phyloP scores from a whole-genome alignment of 306 rosid genomes.

The Chamaecrista fasciculata region DNA sequence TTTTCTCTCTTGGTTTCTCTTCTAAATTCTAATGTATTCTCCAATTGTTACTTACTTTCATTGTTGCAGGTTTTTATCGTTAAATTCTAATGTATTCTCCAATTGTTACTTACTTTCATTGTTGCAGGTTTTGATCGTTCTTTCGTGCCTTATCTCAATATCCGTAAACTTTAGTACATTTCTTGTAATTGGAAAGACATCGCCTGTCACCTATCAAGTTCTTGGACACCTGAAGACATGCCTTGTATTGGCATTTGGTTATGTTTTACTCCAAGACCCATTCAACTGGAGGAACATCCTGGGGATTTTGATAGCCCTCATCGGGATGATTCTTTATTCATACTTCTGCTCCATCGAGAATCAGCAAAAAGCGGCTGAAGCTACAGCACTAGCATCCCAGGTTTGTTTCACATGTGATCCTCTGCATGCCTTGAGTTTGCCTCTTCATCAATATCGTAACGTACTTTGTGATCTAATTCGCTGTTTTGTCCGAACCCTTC shows the following conservation, averaged over 20 bases:
- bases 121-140: conserved; percentile 71
- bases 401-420: conserved; percentile 33
- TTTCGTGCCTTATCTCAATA: conserved; percentile 89
- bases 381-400: conserved; percentile 57
- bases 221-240: conserved; percentile 98
- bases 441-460: conserved; percentile 9
- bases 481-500: conserved; percentile 24
- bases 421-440: not conserved
- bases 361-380: conserved; percentile 71
- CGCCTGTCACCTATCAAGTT: conserved; percentile 96
- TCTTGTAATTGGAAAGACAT: conserved; percentile 93
- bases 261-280: conserved; percentile 80
- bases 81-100: conserved; percentile 7
- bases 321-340: conserved; percentile 89
- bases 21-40: too few species aligned
- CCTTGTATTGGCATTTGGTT: conserved; percentile 88
- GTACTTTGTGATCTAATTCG: conserved; percentile 5
- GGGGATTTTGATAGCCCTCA: conserved; percentile 74
- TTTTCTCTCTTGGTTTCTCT: too few species aligned
- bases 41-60: conserved; percentile 17
- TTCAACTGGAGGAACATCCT: conserved; percentile 90
- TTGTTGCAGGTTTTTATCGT: conserved; percentile 68
- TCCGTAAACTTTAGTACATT: conserved; percentile 97
- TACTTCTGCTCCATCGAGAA: conserved; percentile 67
- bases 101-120: conserved; percentile 16